Base-by-base conservation (phyloP, 108 stramenopile species). In the Stephanodiscus minutulus region DNA sequence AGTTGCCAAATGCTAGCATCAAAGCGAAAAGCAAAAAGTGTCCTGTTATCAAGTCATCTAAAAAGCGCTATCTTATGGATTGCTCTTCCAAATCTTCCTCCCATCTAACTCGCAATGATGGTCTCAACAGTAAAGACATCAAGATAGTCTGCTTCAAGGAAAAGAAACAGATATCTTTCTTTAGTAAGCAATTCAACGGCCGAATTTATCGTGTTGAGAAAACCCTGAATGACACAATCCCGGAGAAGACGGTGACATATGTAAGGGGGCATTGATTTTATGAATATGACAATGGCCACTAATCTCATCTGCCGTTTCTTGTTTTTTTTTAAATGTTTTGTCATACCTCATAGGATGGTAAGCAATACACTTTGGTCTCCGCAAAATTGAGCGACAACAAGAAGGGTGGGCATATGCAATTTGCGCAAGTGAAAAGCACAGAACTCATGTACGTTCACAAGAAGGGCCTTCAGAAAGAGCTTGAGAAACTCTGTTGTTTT, bases 401-500 rank as follows among this genome's bases (percentile, higher is more conserved):
- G 8, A 31, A 47, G 31, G 41, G 64, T 39, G 41, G 64, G n/a
- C 1, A 12, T 15, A 64, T 48, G 35, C 25, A 0, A 27, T 48
- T 64, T 33, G 25, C 10, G 5, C 27, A 31, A 29, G 28, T 21
- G 25, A 61, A 22, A 9, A 48, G 31, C 13, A 66, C 66, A 13
- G 60, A 76, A 5, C 36, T 68, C 31, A 29, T 77, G 8, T 77
- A 77, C 50, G 44, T 77, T 31, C 20, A 18, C 3, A 48, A 46
- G 8, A 17, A 33, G 6, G 53, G 62, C 20, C 69, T 77, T 39
- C 55, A 65, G 28, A 28, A 70, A 13, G 64, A 65, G 46, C 68
- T 77, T 39, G 70, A 65, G 29, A 49, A 64, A 44, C 9, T 77
- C 1, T 77, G 74, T 29, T 7, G 43, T 18, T 68, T 68, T 62